A percentile compares a stretch with the other conserved stretches of the same genome.
Evolutionary conservation across 2,329 filamentous ascomycete species (phyloP).

Genomic region (Sclerotinia nivalis): DNA sequence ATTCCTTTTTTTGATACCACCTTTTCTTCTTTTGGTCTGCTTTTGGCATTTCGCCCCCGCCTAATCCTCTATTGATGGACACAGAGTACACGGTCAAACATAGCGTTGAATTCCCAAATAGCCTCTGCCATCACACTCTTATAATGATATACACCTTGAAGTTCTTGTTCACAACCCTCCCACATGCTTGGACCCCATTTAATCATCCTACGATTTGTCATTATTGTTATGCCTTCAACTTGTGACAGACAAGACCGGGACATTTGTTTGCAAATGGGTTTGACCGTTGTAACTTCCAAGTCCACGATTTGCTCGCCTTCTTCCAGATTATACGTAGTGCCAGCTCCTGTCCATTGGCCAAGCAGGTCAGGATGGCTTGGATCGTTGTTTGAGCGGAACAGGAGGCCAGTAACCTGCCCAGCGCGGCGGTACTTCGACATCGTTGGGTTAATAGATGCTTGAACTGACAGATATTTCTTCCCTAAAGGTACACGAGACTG

Average conservation of each 20-base stretch:
- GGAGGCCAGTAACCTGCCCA: constrained; percentile 24
- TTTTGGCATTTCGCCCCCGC: no score
- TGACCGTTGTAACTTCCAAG: constrained; percentile 14
- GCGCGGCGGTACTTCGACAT: constrained; percentile 22
- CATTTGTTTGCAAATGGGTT: not conserved
- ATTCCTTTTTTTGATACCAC: no score
- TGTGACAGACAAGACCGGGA: constrained; percentile 12
- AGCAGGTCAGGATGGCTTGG: constrained; percentile 22
- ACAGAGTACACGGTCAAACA: constrained; percentile 25
- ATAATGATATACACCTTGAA: not conserved
- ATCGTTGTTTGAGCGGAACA: constrained; percentile 22
- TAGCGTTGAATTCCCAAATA: constrained; percentile 25
- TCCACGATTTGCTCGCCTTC: constrained; percentile 25
- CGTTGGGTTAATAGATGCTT: constrained; percentile 22
- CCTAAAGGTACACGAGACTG: constrained; percentile 17
- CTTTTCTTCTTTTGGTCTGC: no score
- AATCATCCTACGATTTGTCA: constrained; percentile 23
- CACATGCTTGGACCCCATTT: constrained; percentile 6
- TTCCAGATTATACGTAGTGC: constrained; percentile 22
- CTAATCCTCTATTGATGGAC: not conserved
- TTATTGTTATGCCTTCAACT: constrained; percentile 20
- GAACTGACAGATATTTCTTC: constrained; percentile 24
- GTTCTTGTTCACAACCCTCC: not conserved
- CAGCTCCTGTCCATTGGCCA: constrained; percentile 26
- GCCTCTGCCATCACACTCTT: not conserved